Conservation (phyloP, 2,329 filamentous ascomycete species). For the Lecanoromycetidae sp. region DNA sequence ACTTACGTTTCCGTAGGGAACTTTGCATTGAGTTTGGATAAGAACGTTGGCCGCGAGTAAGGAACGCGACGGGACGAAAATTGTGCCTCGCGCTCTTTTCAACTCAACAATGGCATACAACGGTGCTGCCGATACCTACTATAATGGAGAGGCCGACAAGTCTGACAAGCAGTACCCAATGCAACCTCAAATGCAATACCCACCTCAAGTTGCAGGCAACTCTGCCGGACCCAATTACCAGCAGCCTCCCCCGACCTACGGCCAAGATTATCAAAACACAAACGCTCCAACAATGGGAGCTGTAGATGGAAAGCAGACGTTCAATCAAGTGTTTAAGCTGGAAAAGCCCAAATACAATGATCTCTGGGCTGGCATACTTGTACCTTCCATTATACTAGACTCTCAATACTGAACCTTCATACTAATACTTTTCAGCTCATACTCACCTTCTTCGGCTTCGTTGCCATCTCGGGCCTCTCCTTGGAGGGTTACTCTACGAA, state of each 20-base stretch:
- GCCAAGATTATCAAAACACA: slow-evolving; percentile 26
- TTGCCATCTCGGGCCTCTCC: slow-evolving; percentile 61
- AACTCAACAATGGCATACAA: slow-evolving; percentile 6
- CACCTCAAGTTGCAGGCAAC: slow-evolving; percentile 16
- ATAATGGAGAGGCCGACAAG: slow-evolving; percentile 20
- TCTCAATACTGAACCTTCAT: background rate
- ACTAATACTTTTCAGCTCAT: slow-evolving; percentile 43
- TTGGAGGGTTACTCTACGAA: slow-evolving; percentile 61
- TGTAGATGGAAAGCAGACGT: slow-evolving; percentile 41
- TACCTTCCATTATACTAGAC: slow-evolving; percentile 27
- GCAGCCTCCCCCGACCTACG: slow-evolving; percentile 29
- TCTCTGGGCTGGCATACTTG: slow-evolving; percentile 72
- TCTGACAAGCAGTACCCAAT: slow-evolving; percentile 7
- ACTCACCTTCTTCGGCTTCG: slow-evolving; percentile 58
- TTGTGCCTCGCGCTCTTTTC: background rate
- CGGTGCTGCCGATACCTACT: slow-evolving; percentile 25
- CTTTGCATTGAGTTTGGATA: too few species aligned
- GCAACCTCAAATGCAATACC: slow-evolving; percentile 14
- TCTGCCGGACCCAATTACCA: slow-evolving; percentile 22
- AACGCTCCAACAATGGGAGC: slow-evolving; percentile 19
- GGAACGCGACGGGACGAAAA: too few species aligned
- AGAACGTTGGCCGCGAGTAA: too few species aligned
- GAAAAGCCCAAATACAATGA: slow-evolving; percentile 82
- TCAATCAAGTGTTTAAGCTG: slow-evolving; percentile 72
- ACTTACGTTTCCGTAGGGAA: too few species aligned